Evolutionary conservation across 2,329 filamentous ascomycete genomes (phyloP), one percentile per base, ranked within the genome.

Genomic region (Talaromyces sp.): DNA sequence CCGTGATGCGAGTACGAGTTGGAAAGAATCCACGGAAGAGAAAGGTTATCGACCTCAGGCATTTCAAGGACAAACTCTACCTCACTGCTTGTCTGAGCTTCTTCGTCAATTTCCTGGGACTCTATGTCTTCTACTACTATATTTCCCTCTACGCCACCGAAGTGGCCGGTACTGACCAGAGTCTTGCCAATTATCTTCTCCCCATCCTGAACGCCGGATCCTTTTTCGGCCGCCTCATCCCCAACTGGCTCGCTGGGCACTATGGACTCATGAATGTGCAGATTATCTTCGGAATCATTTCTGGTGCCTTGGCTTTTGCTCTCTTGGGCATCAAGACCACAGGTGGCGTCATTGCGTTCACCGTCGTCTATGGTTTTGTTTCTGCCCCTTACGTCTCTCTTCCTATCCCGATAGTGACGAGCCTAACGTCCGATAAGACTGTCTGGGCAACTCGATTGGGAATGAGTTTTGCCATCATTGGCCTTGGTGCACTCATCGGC

Each of bases 341-440:
- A 49, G 53, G 39, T 27, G 58, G 58, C 54, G 39, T 60, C 39
- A 19, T 56, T 49, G 58, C 44, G 15, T 56, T 60, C 47, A 36
- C 58, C n/a, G 52, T 57, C 13, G 10, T 60, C 53, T 60, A 56
- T 30, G 58, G 58, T 33, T 55, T 57, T 17, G 52, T 57, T 28
- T 56, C 53, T 33, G 58, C 39, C 15, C 39, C 58, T 56, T 51
- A 55, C 52, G 53, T 60, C 25, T 55, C 52, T 47, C 71, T 91
- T 17, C 89, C 90, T 67, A 88, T 88, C 0, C 85, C 87, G 0
- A 84, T 82, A 0, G 69, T 88, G 51, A 82, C 81, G 55, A 82
- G 81, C 49, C 73, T 85, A 61, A 83, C 81, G 0, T 77, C 77
- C 0, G 81, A 85, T 67, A 61, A 83, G 62, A 78, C 77, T 64